Evolutionary conservation across 352 stramenopile genomes (phyloP), one percentile per base, ranked within the genome.

Genomic region (Phytophthora capsici): DNA sequence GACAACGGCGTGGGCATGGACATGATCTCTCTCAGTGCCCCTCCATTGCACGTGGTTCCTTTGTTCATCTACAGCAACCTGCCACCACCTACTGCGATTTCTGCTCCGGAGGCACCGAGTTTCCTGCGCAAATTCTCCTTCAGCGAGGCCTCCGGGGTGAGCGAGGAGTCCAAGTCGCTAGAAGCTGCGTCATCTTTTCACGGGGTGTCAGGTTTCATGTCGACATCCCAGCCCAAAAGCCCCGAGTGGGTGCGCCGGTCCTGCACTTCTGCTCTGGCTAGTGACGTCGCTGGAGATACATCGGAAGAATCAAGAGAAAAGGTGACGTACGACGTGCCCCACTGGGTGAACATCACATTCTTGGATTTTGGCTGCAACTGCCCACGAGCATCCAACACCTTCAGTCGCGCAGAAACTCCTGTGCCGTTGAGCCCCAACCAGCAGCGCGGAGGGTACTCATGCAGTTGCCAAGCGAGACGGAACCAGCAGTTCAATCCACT

Each of bases 1-100:
- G 97, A 99, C 82, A 98, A 98, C 71, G 98, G 96, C 1, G 98
- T 99, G 62, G 98, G 98, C 6, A 99, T 98, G 78, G 98, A 99
- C 72, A 98, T 99, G 91, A 90, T 99, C 22, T 93, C 84, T 10
- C 50, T 99, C 2, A 88, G 93, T 6, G 88, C 97, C 17, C 97
- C 97, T 5, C 97, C 98, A 20, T 73, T 99, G 19, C 97, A 99
- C 68, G 92, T 98, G 12, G 95, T 97, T n/a, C 98, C 98, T 17
- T 90, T 99, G 45, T 99, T 99, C 66, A 94, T 99, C 19, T 98
- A 90, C 53, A 40, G 46, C n/a, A 69, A 56, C 32, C 22, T 34
- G 8, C 32, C 38, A n/a, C 34, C 37, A 12, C 7, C 48, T 6
- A 67, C 46, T 25, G 17, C 8, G 14, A 45, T 16, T 20, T 6